Evolutionary conservation across 2,329 filamentous ascomycete species (phyloP), one percentile per base, ranked within the genome.

Genomic region (Elsinoe fawcettii): DNA sequence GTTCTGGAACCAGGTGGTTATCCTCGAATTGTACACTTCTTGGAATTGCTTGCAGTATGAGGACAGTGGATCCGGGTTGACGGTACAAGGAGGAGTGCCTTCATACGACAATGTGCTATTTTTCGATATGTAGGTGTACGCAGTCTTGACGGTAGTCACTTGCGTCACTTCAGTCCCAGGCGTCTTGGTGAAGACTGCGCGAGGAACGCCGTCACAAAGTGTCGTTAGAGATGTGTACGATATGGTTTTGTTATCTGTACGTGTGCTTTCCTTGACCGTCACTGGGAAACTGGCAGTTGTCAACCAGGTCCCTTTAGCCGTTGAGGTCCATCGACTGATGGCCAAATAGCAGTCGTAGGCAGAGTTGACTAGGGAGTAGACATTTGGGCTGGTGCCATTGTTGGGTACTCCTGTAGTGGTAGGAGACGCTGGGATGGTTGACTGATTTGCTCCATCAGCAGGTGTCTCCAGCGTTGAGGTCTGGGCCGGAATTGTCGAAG

Each of bases 1-100:
- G 12, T 30, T 32, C 46, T 18, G 30, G 27, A 27, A 46, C 23
- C 20, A 22, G 25, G 41, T 14, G 20, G 41, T 23, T n/a, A 46
- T 22, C 22, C 41, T 46, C 16, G 46, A 32, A 14, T 34, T 51
- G 8, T 51, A 51, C 25, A 51, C 27, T 14, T 51, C 46, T 34
- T 32, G 25, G n/a, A 51, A 51, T 34, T 51, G 46, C 25, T 32
- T 32, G 46, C 46, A 51, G 25, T 51, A 51, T 9, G 46, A 32
- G 3, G 46, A 51, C 16, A 18, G 12, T 5, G 30, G 25, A n/a
- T 51, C 46, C 9, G 46, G 30, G 9, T 23, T 11, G 9, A 51
- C 27, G 9, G 46, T 51, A 34, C 46, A 51, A 25, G 46, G 46
- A 5, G 25, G 46, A 5, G 46, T 46, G 22, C 41, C 41, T 23